Percentiles rank a stretch among this genome's conserved stretches.
phyloP scores from a whole-genome alignment of 2,329 filamentous ascomycete genomes.

The Fusarium stilboides region DNA sequence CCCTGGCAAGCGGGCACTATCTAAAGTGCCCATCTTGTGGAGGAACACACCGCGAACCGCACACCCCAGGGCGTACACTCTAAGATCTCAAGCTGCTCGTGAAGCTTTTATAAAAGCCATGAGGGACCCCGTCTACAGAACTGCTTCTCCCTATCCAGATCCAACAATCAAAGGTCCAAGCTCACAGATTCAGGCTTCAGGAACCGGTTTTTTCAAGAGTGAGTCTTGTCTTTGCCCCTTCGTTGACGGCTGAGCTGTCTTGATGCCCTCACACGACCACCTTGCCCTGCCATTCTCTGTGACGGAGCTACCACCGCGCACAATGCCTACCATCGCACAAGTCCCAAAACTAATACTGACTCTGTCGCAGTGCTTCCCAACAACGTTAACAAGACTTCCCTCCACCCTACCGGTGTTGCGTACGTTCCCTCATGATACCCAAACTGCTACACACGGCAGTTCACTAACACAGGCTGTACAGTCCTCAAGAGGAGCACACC shows the following conservation, averaged over 20 bases:
- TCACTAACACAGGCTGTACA: conserved; percentile 58
- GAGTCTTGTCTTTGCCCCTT: conserved; percentile 46
- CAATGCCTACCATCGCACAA: conserved; percentile 12
- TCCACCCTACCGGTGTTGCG: conserved; percentile 92
- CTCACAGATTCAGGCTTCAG: conserved; percentile 56
- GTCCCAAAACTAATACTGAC: conserved; percentile 41
- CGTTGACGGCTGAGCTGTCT: conserved; percentile 14
- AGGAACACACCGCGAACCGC: conserved; percentile 45
- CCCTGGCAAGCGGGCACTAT: conserved; percentile 49
- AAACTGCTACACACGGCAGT: conserved; percentile 21
- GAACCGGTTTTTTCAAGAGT: conserved; percentile 61
- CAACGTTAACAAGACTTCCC: conserved; percentile 89
- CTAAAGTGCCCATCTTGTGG: conserved; percentile 45
- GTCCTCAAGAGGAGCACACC: conserved; percentile 89
- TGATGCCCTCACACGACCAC: conserved; percentile 32
- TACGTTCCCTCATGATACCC: conserved; percentile 66
- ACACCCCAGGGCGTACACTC: conserved; percentile 47
- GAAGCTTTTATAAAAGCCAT: conserved; percentile 59
- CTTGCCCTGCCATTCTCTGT: conserved; percentile 9
- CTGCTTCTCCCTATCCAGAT: conserved; percentile 58
- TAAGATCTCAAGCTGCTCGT: conserved; percentile 47
- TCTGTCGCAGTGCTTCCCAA: conserved; percentile 65
- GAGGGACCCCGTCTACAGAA: conserved; percentile 59
- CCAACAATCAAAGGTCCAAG: conserved; percentile 58
- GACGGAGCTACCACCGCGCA: conserved; percentile 14